Conservation (phyloP, 805 yeast species). For the Myxozyma melibiosi region DNA sequence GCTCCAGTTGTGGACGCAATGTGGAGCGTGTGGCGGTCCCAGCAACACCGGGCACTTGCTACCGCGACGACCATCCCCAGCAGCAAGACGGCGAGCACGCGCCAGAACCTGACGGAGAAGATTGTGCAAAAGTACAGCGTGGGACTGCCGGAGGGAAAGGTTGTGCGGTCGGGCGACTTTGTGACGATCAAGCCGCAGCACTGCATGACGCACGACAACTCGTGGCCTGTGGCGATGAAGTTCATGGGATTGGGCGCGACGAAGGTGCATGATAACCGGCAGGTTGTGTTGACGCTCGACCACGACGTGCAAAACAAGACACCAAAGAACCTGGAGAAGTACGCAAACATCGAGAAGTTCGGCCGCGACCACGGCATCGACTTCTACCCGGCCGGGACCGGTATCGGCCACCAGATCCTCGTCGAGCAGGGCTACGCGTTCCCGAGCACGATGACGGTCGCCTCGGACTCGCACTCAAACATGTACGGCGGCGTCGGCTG, state of each 20-base stretch:
- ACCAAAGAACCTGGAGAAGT: constrained; percentile 86
- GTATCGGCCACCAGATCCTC: constrained; percentile 99
- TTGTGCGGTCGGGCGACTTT: constrained; percentile 87
- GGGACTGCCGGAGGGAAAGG: constrained; percentile 72
- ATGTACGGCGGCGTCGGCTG: constrained; percentile 97
- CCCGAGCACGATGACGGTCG: constrained; percentile 90
- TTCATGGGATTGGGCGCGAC: constrained; percentile 94
- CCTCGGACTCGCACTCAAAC: constrained; percentile 96
- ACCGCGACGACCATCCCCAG: constrained; percentile 13
- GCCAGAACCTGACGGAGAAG: constrained; percentile 91
- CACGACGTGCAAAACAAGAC: constrained; percentile 96
- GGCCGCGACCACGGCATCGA: constrained; percentile 91
- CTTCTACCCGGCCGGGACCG: constrained; percentile 98
- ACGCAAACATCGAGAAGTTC: constrained; percentile 82
- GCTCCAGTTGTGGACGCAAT: constrained; percentile 7
- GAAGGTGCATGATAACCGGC: constrained; percentile 78
- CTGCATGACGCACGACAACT: constrained; percentile 98
- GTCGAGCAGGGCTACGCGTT: constrained; percentile 98
- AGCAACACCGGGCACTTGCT: constrained; percentile 20
- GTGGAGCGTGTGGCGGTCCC: constrained; percentile 8
- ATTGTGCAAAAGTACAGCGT: constrained; percentile 93
- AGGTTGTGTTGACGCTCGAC: constrained; percentile 93
- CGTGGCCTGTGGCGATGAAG: constrained; percentile 99
- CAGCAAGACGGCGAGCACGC: constrained; percentile 10
- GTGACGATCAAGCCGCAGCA: constrained; percentile 94